Percentiles rank a stretch among this genome's conserved stretches.
Evolutionary conservation across 2,329 filamentous ascomycete species (phyloP).

Genomic region (Calonectria honghensis): DNA sequence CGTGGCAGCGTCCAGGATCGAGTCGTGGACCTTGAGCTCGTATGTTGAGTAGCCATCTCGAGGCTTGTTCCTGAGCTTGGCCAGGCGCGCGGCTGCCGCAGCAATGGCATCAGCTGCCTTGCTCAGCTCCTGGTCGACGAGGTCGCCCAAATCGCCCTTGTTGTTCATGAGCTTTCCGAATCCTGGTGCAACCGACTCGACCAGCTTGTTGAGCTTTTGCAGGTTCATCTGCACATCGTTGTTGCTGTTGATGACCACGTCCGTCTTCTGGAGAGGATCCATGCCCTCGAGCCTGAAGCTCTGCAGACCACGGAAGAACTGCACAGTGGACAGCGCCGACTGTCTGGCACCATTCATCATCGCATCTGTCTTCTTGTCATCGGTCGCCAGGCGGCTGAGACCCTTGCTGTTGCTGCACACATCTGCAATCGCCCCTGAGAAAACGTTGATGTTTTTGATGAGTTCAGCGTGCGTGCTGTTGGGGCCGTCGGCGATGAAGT

Average conservation of each 20-base stretch:
- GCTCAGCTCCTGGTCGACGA: conserved; percentile 92
- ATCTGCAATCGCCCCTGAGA: conserved; percentile 92
- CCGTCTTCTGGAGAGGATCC: conserved; percentile 93
- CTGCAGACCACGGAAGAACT: conserved; percentile 95
- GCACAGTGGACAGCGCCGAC: conserved; percentile 89
- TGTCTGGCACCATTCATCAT: conserved; percentile 88
- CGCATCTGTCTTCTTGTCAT: conserved; percentile 95
- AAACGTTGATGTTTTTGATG: conserved; percentile 93
- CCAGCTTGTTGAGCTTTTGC: conserved; percentile 93
- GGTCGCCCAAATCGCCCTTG: conserved; percentile 91
- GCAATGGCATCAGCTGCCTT: conserved; percentile 98
- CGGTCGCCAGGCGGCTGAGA: conserved; percentile 91
- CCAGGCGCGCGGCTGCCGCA: conserved; percentile 90
- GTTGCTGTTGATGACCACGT: conserved; percentile 98
- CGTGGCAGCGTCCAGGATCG: conserved; percentile 93
- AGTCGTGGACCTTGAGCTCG: conserved; percentile 96
- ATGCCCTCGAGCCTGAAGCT: conserved; percentile 95
- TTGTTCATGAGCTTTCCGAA: conserved; percentile 86
- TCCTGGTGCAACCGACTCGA: conserved; percentile 92
- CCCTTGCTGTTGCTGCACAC: conserved; percentile 98
- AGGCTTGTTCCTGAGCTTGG: conserved; percentile 97
- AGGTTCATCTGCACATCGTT: conserved; percentile 96
- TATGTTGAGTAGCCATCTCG: conserved; percentile 96
- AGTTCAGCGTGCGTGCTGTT: conserved; percentile 93
- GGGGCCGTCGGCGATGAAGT: conserved; percentile 97